Percentiles rank a stretch among this genome's conserved stretches.
Conservation (phyloP, 805 yeast genomes). For the Candida morakotiae region DNA sequence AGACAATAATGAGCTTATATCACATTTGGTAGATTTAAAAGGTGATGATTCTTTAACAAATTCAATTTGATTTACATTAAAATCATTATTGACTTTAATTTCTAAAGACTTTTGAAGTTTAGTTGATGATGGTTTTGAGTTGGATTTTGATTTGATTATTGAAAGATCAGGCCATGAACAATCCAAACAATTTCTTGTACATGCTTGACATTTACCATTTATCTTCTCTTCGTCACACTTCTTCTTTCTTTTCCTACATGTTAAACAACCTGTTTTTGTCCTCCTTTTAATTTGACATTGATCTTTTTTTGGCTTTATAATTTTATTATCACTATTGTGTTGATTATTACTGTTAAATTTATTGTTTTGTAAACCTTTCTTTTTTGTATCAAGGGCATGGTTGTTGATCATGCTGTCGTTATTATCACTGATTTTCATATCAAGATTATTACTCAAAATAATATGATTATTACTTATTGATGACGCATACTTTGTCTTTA, state of each 20-base stretch:
- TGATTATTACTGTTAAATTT: too few species aligned
- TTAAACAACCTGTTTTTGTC: constrained; percentile 52
- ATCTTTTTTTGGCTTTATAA: constrained; percentile 14
- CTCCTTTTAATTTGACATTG: constrained; percentile 20
- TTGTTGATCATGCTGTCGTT: neutral
- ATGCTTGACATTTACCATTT: constrained; percentile 43
- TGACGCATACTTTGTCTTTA: constrained; percentile 13
- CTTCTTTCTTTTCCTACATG: constrained; percentile 61
- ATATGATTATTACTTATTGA: neutral
- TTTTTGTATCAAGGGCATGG: too few species aligned
- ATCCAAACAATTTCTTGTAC: constrained; percentile 40
- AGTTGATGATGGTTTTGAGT: neutral
- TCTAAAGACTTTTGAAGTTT: constrained; percentile 1
- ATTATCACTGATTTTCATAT: neutral
- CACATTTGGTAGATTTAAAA: constrained; percentile 14
- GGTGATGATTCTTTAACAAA: constrained; percentile 9
- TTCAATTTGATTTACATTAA: neutral
- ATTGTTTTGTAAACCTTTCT: too few species aligned
- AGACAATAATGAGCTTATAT: constrained; percentile 9
- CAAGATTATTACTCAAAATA: too few species aligned
- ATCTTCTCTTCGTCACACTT: constrained; percentile 53
- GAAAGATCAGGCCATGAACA: constrained; percentile 38
- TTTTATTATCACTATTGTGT: constrained; percentile 1
- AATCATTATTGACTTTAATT: constrained; percentile 1
- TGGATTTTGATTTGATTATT: constrained; percentile 2